These are phyloP conservation scores for Mycena vitilis DNA, from an alignment of 768 basidiomycete species.

Conservation along the genomic window DNA sequence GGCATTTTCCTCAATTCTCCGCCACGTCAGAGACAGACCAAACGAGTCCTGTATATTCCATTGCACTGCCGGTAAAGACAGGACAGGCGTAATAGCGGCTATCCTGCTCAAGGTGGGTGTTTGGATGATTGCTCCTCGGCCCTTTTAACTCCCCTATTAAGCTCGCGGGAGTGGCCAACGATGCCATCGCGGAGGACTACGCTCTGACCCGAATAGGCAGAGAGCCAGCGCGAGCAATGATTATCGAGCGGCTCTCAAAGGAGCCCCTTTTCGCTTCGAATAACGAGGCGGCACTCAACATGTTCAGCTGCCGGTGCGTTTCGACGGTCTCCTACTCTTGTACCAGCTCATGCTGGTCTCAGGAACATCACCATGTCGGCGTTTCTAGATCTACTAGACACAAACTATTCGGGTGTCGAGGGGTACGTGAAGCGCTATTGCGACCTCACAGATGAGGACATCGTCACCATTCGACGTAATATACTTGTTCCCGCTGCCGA, in stretches of 20 bases:
- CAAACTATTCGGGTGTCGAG: constrained; percentile 77
- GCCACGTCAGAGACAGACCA: constrained; percentile 79
- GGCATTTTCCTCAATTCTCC: constrained; percentile 77
- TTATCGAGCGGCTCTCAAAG: constrained; percentile 74
- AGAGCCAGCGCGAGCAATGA: constrained; percentile 78
- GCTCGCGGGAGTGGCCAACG: constrained; percentile 80
- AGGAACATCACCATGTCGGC: constrained; percentile 82
- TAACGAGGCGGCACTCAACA: constrained; percentile 81
- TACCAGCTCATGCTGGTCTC: constrained; percentile 6
- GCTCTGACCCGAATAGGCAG: constrained; percentile 82
- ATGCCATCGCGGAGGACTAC: constrained; percentile 77
- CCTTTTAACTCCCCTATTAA: constrained; percentile 41
- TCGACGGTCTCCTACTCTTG: background rate
- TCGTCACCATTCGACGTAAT: constrained; percentile 68
- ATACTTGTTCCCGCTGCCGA: constrained; percentile 53
- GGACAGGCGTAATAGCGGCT: constrained; percentile 82
- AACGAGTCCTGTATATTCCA: constrained; percentile 76
- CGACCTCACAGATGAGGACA: constrained; percentile 73
- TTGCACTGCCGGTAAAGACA: constrained; percentile 89
- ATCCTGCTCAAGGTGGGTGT: constrained; percentile 72
- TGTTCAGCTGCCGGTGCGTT: constrained; percentile 81
- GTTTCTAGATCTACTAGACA: constrained; percentile 69
- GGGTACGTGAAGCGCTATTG: constrained; percentile 67
- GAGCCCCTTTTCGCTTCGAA: constrained; percentile 82
- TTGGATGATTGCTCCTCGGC: background rate